A percentile compares a stretch with the other conserved stretches of the same genome.
Evolutionary conservation across 805 yeast genomes (phyloP).

Genomic region (Cyberlindnera mississippiensis): DNA sequence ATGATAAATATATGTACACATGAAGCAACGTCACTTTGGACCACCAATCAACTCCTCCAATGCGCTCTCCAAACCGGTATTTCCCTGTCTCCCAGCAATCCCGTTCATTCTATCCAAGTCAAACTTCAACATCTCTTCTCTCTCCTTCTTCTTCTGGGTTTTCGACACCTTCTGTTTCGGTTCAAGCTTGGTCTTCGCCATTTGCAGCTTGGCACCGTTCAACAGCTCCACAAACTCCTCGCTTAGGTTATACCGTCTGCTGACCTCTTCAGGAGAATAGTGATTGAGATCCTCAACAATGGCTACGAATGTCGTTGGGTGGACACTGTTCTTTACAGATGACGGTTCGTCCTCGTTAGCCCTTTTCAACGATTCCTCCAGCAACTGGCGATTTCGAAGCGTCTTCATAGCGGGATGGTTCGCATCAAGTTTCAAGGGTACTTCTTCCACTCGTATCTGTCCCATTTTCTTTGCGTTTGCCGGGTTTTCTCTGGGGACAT

Average conservation of each 20-base stretch:
- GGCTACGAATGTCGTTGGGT: slow-evolving; percentile 18
- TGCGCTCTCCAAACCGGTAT: slow-evolving; percentile 16
- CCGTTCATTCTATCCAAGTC: slow-evolving; percentile 20
- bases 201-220: slow-evolving; percentile 1
- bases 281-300: slow-evolving; percentile 21
- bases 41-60: slow-evolving; percentile 12
- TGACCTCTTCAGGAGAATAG: slow-evolving; percentile 13
- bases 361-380: slow-evolving; percentile 14
- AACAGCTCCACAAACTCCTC: slow-evolving; percentile 1
- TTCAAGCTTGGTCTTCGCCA: slow-evolving; percentile 9
- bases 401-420: slow-evolving; percentile 20
- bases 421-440: slow-evolving; percentile 19
- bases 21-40: slow-evolving; percentile 1
- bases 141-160: slow-evolving; percentile 6
- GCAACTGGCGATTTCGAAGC: slow-evolving; percentile 13
- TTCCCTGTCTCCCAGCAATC: slow-evolving; percentile 7
- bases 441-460: slow-evolving; percentile 14
- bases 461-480: slow-evolving; percentile 18
- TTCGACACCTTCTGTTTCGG: background rate
- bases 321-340: slow-evolving; percentile 4
- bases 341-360: slow-evolving; percentile 1
- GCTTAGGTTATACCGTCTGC: slow-evolving; percentile 12
- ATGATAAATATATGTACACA: background rate
- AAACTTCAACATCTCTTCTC: slow-evolving; percentile 5
- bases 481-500: background rate